Conservation (phyloP, 495 filamentous ascomycete genomes). For the Cryomyces antarcticus region DNA sequence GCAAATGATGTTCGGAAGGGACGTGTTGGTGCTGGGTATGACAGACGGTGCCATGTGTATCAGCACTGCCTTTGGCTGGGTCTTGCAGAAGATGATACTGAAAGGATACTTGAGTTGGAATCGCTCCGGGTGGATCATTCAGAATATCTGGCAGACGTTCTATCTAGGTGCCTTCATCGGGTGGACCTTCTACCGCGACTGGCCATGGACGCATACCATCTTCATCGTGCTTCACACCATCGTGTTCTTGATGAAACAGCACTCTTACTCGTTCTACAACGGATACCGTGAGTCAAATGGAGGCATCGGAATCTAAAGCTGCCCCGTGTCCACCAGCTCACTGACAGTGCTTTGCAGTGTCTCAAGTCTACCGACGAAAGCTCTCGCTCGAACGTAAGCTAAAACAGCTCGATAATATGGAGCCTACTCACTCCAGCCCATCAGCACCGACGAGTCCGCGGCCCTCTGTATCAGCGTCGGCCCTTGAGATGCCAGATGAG, state of each 20-base stretch:
- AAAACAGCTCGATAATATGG: slow-evolving; percentile 20
- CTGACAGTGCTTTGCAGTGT: slow-evolving; percentile 21
- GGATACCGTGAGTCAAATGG: slow-evolving; percentile 29
- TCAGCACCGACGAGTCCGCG: not conserved
- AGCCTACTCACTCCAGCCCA: slow-evolving; percentile 11
- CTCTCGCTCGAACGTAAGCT: slow-evolving; percentile 24
- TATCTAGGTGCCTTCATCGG: slow-evolving; percentile 37
- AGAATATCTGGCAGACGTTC: slow-evolving; percentile 44
- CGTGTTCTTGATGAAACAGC: slow-evolving; percentile 62
- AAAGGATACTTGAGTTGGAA: slow-evolving; percentile 41
- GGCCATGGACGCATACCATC: slow-evolving; percentile 57
- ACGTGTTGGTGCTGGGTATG: slow-evolving; percentile 40
- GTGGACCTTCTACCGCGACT: slow-evolving; percentile 42
- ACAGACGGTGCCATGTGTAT: slow-evolving; percentile 49
- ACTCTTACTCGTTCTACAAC: slow-evolving; percentile 59
- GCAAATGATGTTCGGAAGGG: slow-evolving; percentile 41
- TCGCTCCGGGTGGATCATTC: slow-evolving; percentile 42
- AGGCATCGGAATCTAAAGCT: too few species aligned
- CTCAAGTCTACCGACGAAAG: slow-evolving; percentile 32
- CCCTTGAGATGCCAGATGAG: slow-evolving; percentile 19
- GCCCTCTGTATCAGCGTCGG: slow-evolving; percentile 7
- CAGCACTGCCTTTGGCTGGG: slow-evolving; percentile 33
- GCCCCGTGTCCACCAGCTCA: not conserved
- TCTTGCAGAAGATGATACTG: slow-evolving; percentile 35
- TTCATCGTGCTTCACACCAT: slow-evolving; percentile 53